phyloP scores from a whole-genome alignment of 139 green algal species.

The Chara braunii region DNA sequence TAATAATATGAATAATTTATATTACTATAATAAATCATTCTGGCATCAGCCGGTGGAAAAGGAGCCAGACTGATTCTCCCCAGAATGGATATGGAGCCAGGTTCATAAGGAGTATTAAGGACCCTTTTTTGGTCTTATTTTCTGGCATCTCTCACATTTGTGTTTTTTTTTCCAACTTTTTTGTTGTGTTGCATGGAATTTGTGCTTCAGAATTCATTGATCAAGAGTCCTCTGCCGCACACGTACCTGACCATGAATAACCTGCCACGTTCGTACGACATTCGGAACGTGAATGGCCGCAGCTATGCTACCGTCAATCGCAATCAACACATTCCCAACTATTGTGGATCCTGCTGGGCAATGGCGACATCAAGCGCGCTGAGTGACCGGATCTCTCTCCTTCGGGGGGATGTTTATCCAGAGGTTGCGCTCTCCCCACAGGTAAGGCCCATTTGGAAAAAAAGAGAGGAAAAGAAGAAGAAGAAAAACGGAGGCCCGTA shows the following conservation, averaged over 20 bases:
- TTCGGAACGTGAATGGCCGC: constrained; percentile 53
- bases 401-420: constrained; percentile 51
- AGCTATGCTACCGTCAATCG: constrained; percentile 34
- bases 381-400: constrained; percentile 73
- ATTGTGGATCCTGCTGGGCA: constrained; percentile 71
- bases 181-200: too few relatives aligned
- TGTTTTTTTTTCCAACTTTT: too few relatives aligned
- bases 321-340: constrained; percentile 74
- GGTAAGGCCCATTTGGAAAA: constrained; percentile 2
- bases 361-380: constrained; percentile 61
- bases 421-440: constrained; percentile 39
- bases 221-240: constrained; percentile 11
- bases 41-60: too few relatives aligned
- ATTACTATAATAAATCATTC: too few relatives aligned
- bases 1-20: too few relatives aligned
- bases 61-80: too few relatives aligned
- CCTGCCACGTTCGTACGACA: constrained; percentile 43
- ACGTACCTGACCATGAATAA: neutral
- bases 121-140: too few relatives aligned
- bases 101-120: too few relatives aligned
- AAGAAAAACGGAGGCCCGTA: neutral
- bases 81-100: too few relatives aligned
- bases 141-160: too few relatives aligned
- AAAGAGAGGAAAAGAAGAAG: too few relatives aligned
- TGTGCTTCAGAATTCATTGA: neutral